These are phyloP conservation scores for Globisporangium cederbergense DNA, from an alignment of 352 stramenopile genomes.

Conservation along the genomic window DNA sequence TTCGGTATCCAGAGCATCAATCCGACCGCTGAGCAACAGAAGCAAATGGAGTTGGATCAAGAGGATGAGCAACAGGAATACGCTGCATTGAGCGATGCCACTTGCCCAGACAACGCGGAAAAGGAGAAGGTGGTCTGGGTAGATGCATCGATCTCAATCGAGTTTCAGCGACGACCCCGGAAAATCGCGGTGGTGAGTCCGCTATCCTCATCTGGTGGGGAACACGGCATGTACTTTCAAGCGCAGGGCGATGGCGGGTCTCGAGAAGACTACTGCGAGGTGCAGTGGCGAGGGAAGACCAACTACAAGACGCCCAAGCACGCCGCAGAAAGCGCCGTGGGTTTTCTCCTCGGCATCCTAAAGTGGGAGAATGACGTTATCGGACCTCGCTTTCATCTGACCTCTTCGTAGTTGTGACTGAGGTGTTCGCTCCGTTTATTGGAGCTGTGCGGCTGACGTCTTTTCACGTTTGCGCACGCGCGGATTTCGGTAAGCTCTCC, in stretches of 20 bases:
- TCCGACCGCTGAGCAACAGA: constrained; percentile 19
- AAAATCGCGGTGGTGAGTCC: neutral
- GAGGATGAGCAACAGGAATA: neutral
- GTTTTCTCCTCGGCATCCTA: constrained; percentile 19
- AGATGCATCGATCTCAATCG: constrained; percentile 27
- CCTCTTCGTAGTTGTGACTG: constrained; percentile 7
- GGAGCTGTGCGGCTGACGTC: neutral
- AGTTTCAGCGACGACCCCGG: constrained; percentile 20
- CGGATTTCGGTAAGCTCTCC: neutral
- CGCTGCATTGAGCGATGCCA: neutral
- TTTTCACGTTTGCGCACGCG: neutral
- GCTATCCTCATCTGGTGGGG: neutral
- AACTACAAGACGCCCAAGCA: constrained; percentile 25
- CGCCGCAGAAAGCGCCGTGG: constrained; percentile 19
- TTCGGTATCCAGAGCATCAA: constrained; percentile 36
- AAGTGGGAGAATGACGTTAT: constrained; percentile 21
- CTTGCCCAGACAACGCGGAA: neutral
- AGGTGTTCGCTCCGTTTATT: neutral
- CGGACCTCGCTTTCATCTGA: constrained; percentile 20
- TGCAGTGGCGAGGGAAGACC: constrained; percentile 20
- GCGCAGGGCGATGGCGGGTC: neutral
- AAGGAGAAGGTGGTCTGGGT: constrained; percentile 32
- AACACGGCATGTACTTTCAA: neutral
- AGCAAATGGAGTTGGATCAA: neutral
- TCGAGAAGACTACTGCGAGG: constrained; percentile 19